Evolutionary conservation across 495 filamentous ascomycete genomes (phyloP).

Genomic region (Letharia columbiana): DNA sequence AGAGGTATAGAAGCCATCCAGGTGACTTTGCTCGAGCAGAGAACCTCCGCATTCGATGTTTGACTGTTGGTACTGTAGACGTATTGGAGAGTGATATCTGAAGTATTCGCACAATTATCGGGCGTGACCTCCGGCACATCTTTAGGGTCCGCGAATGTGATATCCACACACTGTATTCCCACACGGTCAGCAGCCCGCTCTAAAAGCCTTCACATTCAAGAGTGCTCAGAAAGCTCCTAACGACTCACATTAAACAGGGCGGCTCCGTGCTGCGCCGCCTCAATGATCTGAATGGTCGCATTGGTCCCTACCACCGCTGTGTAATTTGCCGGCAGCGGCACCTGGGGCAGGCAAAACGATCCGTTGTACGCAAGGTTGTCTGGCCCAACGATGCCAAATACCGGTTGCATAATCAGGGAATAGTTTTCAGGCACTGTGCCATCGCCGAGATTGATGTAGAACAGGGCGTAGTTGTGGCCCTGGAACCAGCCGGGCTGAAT

Average conservation of each 20-base stretch:
- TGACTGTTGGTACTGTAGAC: slow-evolving; percentile 51
- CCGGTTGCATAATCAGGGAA: slow-evolving; percentile 72
- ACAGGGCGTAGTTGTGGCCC: slow-evolving; percentile 73
- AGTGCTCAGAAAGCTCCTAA: not conserved
- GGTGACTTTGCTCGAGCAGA: slow-evolving; percentile 5
- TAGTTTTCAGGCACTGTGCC: slow-evolving; percentile 80
- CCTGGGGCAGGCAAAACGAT: slow-evolving; percentile 80
- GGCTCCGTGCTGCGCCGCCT: slow-evolving; percentile 83
- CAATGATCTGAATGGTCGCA: slow-evolving; percentile 90
- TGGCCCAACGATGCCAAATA: slow-evolving; percentile 83
- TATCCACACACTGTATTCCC: slow-evolving; percentile 72
- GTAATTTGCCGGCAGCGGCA: slow-evolving; percentile 70
- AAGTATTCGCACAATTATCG: slow-evolving; percentile 78
- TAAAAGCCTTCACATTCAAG: not conserved
- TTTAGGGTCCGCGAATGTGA: slow-evolving; percentile 66
- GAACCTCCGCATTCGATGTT: slow-evolving; percentile 20
- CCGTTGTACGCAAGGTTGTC: slow-evolving; percentile 73
- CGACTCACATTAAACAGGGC: slow-evolving; percentile 77
- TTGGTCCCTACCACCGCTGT: slow-evolving; percentile 72
- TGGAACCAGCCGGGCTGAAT: slow-evolving; percentile 94
- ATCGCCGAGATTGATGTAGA: slow-evolving; percentile 92
- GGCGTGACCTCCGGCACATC: slow-evolving; percentile 65
- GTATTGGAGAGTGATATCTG: slow-evolving; percentile 62
- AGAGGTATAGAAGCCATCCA: slow-evolving; percentile 22
- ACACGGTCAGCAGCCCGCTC: slow-evolving; percentile 2